phyloP scores from a whole-genome alignment of 2,329 filamentous ascomycete genomes.

The Aspergillus flavus region DNA sequence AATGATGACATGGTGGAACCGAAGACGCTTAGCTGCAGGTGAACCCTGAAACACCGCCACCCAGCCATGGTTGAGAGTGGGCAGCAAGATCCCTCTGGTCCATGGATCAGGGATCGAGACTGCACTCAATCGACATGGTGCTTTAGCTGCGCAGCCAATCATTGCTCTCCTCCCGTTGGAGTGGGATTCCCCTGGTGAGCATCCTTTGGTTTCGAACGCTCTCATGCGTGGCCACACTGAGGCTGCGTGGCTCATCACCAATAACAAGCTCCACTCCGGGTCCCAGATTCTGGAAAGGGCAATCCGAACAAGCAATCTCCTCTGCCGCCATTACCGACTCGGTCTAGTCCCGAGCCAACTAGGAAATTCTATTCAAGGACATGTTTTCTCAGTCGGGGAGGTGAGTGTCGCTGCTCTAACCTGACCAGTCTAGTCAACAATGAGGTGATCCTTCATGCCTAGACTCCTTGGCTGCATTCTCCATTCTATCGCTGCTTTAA shows the following conservation, averaged over 20 bases:
- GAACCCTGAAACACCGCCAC: conserved; percentile 1
- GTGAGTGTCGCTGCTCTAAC: not conserved
- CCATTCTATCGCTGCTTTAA: not conserved
- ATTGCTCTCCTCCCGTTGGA: not conserved
- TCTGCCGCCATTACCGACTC: not conserved
- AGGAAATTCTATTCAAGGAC: not conserved
- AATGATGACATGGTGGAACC: not conserved
- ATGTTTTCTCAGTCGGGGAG: not conserved
- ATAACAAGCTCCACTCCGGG: not conserved
- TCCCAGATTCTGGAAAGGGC: not conserved
- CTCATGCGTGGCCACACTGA: not conserved
- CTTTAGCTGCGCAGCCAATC: not conserved
- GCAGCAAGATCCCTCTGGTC: not conserved
- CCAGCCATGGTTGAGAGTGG: not conserved
- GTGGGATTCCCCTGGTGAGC: not conserved
- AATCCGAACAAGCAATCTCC: not conserved
- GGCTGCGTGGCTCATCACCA: not conserved
- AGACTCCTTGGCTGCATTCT: not conserved
- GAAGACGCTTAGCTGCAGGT: conserved; percentile 1
- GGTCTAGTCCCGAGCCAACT: not conserved
- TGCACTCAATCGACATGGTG: not conserved
- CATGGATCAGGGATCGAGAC: not conserved
- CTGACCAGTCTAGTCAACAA: not conserved
- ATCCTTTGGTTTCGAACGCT: not conserved
- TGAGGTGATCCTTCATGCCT: not conserved